phyloP scores from a whole-genome alignment of 345 rosid species.

The Geranium brycei region DNA sequence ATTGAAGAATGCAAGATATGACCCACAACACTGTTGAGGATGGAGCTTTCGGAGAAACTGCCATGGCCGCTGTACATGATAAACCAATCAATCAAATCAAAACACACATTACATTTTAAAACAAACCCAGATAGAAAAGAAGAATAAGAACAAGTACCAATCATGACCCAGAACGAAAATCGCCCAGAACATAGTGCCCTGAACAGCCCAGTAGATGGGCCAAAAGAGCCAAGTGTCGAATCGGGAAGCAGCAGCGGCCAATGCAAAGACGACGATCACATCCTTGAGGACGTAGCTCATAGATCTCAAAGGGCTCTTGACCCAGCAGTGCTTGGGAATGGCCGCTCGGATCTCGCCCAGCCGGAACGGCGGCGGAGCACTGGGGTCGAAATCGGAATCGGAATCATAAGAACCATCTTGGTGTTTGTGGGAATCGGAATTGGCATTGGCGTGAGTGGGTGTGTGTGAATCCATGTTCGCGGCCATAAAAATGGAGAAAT shows the following conservation, averaged over 20 bases:
- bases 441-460: neutral
- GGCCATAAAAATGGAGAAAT: neutral
- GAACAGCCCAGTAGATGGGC: conserved; percentile 88
- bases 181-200: conserved; percentile 98
- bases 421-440: neutral
- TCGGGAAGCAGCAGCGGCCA: conserved; percentile 69
- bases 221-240: conserved; percentile 62
- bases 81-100: neutral
- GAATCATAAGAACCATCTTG: too few species aligned
- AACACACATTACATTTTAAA: neutral
- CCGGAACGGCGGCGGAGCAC: conserved; percentile 54
- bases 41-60: conserved; percentile 64
- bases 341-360: conserved; percentile 65
- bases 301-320: conserved; percentile 71
- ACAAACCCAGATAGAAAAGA: neutral
- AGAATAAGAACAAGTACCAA: conserved; percentile 28
- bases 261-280: conserved; percentile 46
- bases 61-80: conserved; percentile 65
- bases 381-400: conserved; percentile 19
- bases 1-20: conserved; percentile 85
- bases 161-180: conserved; percentile 95
- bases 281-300: conserved; percentile 72
- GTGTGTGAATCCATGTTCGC: neutral
- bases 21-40: conserved; percentile 63
- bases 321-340: conserved; percentile 90